These are phyloP conservation scores for Protea cynaroides DNA, from an alignment of 164 flowering plant species.

Conservation along the genomic window DNA sequence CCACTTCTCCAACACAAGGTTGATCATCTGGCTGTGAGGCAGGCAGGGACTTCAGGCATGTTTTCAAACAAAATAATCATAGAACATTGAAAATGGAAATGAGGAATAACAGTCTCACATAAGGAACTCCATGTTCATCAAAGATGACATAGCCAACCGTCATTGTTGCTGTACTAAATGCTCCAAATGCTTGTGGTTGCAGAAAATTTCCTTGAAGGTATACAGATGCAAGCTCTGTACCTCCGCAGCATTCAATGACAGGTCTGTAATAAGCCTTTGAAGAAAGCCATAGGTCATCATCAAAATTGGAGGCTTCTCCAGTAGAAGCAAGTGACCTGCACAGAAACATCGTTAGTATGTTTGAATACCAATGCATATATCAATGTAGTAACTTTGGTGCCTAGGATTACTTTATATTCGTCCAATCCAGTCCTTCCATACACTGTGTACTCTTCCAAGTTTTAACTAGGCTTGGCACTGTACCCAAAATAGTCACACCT, in stretches of 20 bases:
- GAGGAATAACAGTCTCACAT: constrained; percentile 43
- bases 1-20: constrained; percentile 86
- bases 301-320: constrained; percentile 86
- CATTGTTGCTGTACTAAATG: constrained; percentile 78
- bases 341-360: too few species aligned
- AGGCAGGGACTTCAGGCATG: background rate
- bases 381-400: constrained; percentile 20
- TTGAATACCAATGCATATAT: too few species aligned
- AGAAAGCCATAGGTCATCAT: constrained; percentile 97
- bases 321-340: constrained; percentile 63
- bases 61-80: too few species aligned
- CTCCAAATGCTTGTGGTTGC: constrained; percentile 93
- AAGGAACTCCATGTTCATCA: constrained; percentile 70
- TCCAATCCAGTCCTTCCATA: constrained; percentile 90
- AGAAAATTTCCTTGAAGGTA: constrained; percentile 60
- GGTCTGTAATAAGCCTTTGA: constrained; percentile 76
- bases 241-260: constrained; percentile 87
- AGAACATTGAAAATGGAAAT: constrained; percentile 3
- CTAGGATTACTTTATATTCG: constrained; percentile 55
- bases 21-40: constrained; percentile 70
- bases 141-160: constrained; percentile 73
- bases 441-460: constrained; percentile 75
- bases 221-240: constrained; percentile 79
- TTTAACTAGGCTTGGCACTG: constrained; percentile 93
- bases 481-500: constrained; percentile 77